These are phyloP conservation scores for Mollisiaceae sp. DNA, from an alignment of 2,329 filamentous ascomycete species.

Conservation along the genomic window DNA sequence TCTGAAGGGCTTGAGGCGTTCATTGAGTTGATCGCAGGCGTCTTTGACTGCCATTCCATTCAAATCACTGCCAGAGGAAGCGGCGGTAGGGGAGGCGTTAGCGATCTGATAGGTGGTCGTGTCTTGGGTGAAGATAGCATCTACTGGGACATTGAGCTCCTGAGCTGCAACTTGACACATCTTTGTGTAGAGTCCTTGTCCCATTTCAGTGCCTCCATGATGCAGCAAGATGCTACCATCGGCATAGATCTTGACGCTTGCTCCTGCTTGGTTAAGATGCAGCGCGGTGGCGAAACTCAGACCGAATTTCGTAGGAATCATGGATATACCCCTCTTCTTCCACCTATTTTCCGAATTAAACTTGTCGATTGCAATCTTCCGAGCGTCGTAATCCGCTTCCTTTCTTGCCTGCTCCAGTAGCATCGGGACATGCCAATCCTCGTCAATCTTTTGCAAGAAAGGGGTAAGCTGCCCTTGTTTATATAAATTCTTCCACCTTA, in stretches of 20 bases:
- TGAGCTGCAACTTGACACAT: conserved; percentile 94
- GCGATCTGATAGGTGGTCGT: conserved; percentile 93
- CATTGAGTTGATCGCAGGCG: conserved; percentile 86
- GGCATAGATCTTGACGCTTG: conserved; percentile 94
- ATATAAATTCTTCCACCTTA: conserved; percentile 89
- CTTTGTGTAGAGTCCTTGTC: conserved; percentile 91
- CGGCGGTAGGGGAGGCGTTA: conserved; percentile 89
- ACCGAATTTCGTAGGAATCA: conserved; percentile 91
- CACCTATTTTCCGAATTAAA: conserved; percentile 89
- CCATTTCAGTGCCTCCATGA: conserved; percentile 96
- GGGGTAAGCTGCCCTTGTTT: conserved; percentile 76
- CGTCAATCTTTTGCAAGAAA: conserved; percentile 84
- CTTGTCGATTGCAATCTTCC: conserved; percentile 68
- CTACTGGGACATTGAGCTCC: conserved; percentile 78
- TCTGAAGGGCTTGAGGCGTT: conserved; percentile 80
- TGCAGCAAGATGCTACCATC: conserved; percentile 90
- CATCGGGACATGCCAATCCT: conserved; percentile 85
- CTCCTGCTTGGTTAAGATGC: conserved; percentile 93
- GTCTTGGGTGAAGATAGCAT: conserved; percentile 86
- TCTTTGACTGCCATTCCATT: conserved; percentile 95
- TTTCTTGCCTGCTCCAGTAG: conserved; percentile 87
- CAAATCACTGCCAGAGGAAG: conserved; percentile 91
- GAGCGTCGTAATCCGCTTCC: conserved; percentile 72
- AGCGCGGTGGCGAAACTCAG: conserved; percentile 89
- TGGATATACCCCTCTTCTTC: conserved; percentile 80